Percentiles rank a stretch among this genome's conserved stretches.
These are phyloP conservation scores for Malassezia arunalokei DNA, from an alignment of 1,284 basidiomycete species.

Conservation along the genomic window DNA sequence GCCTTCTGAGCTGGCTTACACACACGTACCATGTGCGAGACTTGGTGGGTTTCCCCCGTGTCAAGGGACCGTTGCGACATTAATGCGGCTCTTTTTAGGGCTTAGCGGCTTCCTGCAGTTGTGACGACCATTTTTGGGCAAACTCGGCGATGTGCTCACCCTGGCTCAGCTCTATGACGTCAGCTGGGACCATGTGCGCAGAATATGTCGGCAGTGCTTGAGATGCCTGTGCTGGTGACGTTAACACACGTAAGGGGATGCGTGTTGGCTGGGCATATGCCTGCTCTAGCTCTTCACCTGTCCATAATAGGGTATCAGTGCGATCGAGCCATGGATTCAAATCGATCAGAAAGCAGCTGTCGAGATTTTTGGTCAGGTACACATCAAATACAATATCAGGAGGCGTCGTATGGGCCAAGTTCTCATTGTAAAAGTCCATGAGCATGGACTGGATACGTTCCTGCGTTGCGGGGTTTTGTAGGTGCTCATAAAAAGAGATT, in stretches of 20 bases:
- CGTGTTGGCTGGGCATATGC: background rate
- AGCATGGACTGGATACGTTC: constrained; percentile 51
- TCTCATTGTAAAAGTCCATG: background rate
- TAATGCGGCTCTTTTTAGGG: constrained; percentile 7
- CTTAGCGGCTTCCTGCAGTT: constrained; percentile 50
- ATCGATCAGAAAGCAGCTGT: constrained; percentile 67
- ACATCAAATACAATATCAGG: constrained; percentile 62
- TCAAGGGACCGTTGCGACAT: constrained; percentile 27
- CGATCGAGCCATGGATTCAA: constrained; percentile 75
- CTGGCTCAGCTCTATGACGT: constrained; percentile 65
- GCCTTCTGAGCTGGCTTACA: constrained; percentile 37
- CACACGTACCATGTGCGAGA: constrained; percentile 36
- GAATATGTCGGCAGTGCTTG: constrained; percentile 52
- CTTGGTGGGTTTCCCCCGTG: constrained; percentile 30
- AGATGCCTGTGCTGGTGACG: constrained; percentile 15
- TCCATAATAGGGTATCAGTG: constrained; percentile 76
- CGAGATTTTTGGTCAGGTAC: constrained; percentile 66
- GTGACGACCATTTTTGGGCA: constrained; percentile 55
- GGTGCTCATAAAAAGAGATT: constrained; percentile 63
- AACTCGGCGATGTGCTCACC: constrained; percentile 65
- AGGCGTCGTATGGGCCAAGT: constrained; percentile 4
- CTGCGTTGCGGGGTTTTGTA: constrained; percentile 51
- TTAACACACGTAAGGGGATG: constrained; percentile 17
- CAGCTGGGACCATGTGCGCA: constrained; percentile 83
- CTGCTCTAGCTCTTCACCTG: constrained; percentile 61